Conservation (phyloP, 305 asterid species). For the Solanum hybrid region DNA sequence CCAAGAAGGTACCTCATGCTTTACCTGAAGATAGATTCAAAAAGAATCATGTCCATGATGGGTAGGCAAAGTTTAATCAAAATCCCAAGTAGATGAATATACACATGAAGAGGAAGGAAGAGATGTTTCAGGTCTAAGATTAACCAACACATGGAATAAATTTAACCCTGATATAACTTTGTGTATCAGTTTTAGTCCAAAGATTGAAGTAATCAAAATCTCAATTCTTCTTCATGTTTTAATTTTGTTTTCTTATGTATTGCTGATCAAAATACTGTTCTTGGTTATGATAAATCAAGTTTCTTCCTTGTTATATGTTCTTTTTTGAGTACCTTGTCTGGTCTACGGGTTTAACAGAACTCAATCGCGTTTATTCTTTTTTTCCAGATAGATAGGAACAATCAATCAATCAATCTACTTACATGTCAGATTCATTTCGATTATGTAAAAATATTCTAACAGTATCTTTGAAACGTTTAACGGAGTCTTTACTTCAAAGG, state of each 20-base stretch:
- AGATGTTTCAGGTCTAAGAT: neutral
- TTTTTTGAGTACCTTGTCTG: too few species aligned
- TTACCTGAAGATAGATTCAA: slow-evolving; percentile 13
- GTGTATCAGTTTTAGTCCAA: neutral
- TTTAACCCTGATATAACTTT: neutral
- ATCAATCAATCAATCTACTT: neutral
- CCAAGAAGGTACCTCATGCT: neutral
- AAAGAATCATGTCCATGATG: slow-evolving; percentile 11
- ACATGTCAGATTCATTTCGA: neutral
- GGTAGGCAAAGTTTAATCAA: slow-evolving; percentile 13
- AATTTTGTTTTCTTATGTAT: neutral
- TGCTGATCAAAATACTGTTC: neutral
- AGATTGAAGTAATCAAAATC: neutral
- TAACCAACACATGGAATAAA: neutral
- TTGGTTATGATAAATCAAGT: neutral
- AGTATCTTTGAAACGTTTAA: neutral
- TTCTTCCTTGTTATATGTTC: neutral
- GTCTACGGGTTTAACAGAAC: neutral
- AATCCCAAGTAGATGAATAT: too few species aligned
- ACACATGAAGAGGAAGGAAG: slow-evolving; percentile 3
- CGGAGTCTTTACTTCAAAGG: neutral
- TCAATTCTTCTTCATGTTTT: neutral
- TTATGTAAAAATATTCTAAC: neutral
- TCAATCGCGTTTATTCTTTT: neutral
- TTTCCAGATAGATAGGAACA: neutral